A percentile compares a stretch with the other conserved stretches of the same genome.
These are phyloP conservation scores for Xenosphaeropsis pyriputrescens DNA, from an alignment of 2,329 filamentous ascomycete species.

Conservation along the genomic window DNA sequence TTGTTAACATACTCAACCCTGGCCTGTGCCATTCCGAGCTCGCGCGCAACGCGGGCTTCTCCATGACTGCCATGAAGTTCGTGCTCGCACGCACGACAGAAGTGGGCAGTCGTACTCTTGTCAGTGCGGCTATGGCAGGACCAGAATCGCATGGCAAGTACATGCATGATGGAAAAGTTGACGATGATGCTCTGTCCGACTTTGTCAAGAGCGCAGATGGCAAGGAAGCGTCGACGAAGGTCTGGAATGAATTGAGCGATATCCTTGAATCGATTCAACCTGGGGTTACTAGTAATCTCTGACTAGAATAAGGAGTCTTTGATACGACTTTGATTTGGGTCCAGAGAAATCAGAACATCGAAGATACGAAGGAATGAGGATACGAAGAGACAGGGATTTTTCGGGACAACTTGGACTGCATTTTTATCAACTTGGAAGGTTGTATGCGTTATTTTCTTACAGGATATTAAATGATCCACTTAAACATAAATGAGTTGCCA, in stretches of 20 bases:
- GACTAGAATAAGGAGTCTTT: slow-evolving; percentile 5
- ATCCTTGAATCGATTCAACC: slow-evolving; percentile 27
- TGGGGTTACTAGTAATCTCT: slow-evolving; percentile 20
- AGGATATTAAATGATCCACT: too few relatives aligned
- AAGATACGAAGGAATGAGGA: too few relatives aligned
- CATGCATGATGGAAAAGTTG: slow-evolving; percentile 20
- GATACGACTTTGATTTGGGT: too few relatives aligned
- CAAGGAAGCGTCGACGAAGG: slow-evolving; percentile 17
- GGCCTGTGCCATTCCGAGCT: slow-evolving; percentile 25
- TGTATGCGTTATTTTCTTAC: too few relatives aligned
- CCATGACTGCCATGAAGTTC: background rate
- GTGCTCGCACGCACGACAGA: slow-evolving; percentile 22
- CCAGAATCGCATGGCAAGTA: slow-evolving; percentile 25
- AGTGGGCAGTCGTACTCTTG: slow-evolving; percentile 23
- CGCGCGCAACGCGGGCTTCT: slow-evolving; percentile 15
- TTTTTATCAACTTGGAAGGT: too few relatives aligned
- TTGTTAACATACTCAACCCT: slow-evolving; percentile 24
- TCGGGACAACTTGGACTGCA: too few relatives aligned
- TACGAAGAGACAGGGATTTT: too few relatives aligned
- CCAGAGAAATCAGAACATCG: too few relatives aligned
- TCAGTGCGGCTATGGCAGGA: slow-evolving; percentile 21
- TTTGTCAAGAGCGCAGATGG: slow-evolving; percentile 23
- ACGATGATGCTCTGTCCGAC: slow-evolving; percentile 5
- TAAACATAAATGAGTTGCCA: too few relatives aligned
- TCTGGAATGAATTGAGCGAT: slow-evolving; percentile 27